Evolutionary conservation across 1,284 basidiomycete genomes (phyloP).

Genomic region (Violaceomyces palustris): DNA sequence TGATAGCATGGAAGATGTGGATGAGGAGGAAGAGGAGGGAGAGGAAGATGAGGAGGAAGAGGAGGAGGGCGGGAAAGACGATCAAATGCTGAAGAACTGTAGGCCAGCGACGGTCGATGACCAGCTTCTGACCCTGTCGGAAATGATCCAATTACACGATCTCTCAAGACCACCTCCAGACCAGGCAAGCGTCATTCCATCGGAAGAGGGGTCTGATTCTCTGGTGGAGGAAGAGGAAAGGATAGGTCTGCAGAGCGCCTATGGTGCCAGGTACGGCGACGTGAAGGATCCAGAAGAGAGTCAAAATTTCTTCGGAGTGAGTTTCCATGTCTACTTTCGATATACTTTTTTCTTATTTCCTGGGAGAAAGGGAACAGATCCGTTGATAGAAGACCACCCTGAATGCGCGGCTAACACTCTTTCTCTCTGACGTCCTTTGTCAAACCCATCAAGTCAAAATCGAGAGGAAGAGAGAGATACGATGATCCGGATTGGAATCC

Average conservation of each 20-base stretch:
- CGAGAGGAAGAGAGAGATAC: slow-evolving; percentile 34
- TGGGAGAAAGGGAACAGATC: too few relatives aligned
- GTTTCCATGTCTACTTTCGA: neutral
- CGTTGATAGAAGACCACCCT: too few relatives aligned
- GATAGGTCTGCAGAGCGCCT: slow-evolving; percentile 18
- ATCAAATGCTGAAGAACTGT: slow-evolving; percentile 71
- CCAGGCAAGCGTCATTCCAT: too few relatives aligned
- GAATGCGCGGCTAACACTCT: neutral
- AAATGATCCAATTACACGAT: slow-evolving; percentile 62
- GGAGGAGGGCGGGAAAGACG: slow-evolving; percentile 48
- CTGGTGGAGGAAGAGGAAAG: slow-evolving; percentile 1
- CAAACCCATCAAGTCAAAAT: too few relatives aligned
- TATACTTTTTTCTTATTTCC: too few relatives aligned
- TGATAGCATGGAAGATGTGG: too few relatives aligned
- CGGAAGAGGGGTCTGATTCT: neutral
- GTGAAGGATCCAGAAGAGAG: slow-evolving; percentile 11
- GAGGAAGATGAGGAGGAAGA: slow-evolving; percentile 19
- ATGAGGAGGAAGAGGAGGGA: slow-evolving; percentile 4
- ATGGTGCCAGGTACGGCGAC: slow-evolving; percentile 58
- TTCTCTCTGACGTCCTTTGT: too few relatives aligned
- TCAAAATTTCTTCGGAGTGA: slow-evolving; percentile 33
- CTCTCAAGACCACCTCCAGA: slow-evolving; percentile 38
- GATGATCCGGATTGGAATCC: slow-evolving; percentile 32
- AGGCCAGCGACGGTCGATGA: slow-evolving; percentile 63
- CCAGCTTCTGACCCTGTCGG: slow-evolving; percentile 65